A percentile compares a stretch with the other conserved stretches of the same genome.
These are phyloP conservation scores for Filosporella fistucella DNA, from an alignment of 495 filamentous ascomycete genomes.

Conservation along the genomic window DNA sequence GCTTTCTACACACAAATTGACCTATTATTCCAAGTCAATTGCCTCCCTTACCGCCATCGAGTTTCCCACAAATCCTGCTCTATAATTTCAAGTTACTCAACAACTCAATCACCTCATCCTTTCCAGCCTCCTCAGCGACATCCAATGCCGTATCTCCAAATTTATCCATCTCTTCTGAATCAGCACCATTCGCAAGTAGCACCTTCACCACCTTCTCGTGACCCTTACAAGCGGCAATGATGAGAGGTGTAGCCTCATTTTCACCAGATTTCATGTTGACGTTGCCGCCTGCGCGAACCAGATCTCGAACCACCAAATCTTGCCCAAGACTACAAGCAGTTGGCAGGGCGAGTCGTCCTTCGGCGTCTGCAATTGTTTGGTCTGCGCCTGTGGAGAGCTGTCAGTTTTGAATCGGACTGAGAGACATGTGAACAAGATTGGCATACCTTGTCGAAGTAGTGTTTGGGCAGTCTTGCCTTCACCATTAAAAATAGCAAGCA, in stretches of 20 bases:
- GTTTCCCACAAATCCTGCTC: too few relatives aligned
- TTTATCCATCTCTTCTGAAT: constrained; percentile 51
- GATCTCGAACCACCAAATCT: constrained; percentile 12
- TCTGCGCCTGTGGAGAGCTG: not conserved
- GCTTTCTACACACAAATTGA: too few relatives aligned
- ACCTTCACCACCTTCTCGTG: constrained; percentile 61
- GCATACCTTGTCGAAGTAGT: constrained; percentile 7
- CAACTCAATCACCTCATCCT: constrained; percentile 50
- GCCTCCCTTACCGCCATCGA: too few relatives aligned
- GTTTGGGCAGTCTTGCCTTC: constrained; percentile 11
- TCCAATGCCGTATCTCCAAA: constrained; percentile 47
- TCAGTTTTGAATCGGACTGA: too few relatives aligned
- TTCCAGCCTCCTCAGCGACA: constrained; percentile 35
- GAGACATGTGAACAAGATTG: not conserved
- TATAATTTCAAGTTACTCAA: too few relatives aligned
- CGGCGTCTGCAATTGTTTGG: constrained; percentile 6
- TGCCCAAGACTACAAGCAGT: constrained; percentile 5
- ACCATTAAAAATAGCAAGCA: constrained; percentile 15
- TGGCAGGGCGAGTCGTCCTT: constrained; percentile 4
- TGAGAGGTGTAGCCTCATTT: constrained; percentile 25
- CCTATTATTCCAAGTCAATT: too few relatives aligned
- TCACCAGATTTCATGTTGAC: constrained; percentile 21
- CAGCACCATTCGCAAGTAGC: constrained; percentile 39
- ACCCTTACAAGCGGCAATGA: constrained; percentile 30
- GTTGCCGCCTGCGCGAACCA: constrained; percentile 9